Base-by-base conservation (phyloP, 176 grass and related monocot genomes). In the Aegilops speltoides region DNA sequence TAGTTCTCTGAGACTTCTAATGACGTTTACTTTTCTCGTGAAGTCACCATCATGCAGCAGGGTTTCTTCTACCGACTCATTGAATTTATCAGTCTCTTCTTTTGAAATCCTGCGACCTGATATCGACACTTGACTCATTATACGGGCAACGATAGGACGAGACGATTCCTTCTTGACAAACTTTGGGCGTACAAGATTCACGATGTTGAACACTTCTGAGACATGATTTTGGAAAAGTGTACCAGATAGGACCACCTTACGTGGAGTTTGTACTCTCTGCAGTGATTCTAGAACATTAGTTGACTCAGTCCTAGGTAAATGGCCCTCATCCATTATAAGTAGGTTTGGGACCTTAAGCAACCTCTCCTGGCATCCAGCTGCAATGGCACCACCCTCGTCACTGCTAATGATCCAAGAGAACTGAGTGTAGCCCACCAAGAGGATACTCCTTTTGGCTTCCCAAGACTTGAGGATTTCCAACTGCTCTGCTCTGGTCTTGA, bases 181-280 rank as follows among this genome's bases (percentile, higher is more conserved):
- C 84, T 96, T 98, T 20, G 96, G 96, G 41, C 88, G 94, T 73
- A 98, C 91, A 28, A 98, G 96, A 57, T 98, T 94, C 78, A 98
- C 76, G 76, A 98, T 98, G 73, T 89, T 96, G 73, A 94, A 96
- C 67, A 98, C 96, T 83, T 98, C 96, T 4, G 45, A 26, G 8
- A 98, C 96, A 10, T 98, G 93, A 68, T 98, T 98, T 80, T 98
- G 96, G 64, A 98, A 97, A 76, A 98, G 89, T 32, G 96, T 98
- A 68, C 96, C 96, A 67, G 96, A 98, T 57, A 98, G 92, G 69
- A 98, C 96, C 71, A 98, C 96, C 83, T 98, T 98, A 59, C 93
- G 88, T 86, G 81, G 87, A 24, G 96, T 98, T 91, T 94, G 82
- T 32, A 98, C 93, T 87, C 95, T 96, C 15, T 79, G 90, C 63